Percentiles rank a stretch among this genome's conserved stretches.
These are phyloP conservation scores for Penicillium cinerascens DNA, from an alignment of 495 filamentous ascomycete species.

Conservation along the genomic window DNA sequence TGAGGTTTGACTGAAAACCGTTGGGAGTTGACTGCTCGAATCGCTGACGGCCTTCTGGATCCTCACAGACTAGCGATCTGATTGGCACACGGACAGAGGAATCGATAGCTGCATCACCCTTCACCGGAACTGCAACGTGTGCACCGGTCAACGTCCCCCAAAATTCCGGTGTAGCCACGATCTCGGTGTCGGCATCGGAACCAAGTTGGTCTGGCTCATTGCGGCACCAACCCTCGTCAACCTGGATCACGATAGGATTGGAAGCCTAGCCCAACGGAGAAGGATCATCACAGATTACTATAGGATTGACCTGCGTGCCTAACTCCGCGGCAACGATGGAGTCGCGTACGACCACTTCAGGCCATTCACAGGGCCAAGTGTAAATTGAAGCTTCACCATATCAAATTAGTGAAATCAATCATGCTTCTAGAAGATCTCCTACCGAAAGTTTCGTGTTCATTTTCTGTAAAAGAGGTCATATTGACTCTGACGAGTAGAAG, in stretches of 20 bases:
- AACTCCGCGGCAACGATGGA: constrained; percentile 2
- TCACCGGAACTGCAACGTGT: not conserved
- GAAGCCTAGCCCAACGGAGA: not conserved
- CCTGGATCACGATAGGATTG: not conserved
- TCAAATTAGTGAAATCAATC: no score
- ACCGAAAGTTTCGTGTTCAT: no score
- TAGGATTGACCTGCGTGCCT: constrained; percentile 3
- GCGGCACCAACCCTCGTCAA: not conserved
- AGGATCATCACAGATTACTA: not conserved
- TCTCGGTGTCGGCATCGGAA: constrained; percentile 7
- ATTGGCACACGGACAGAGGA: constrained; percentile 1
- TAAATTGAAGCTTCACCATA: no score
- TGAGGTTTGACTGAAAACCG: not conserved
- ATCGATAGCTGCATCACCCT: not conserved
- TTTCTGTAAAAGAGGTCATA: no score
- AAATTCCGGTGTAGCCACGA: constrained; percentile 5
- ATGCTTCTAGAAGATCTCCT: no score
- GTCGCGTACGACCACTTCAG: constrained; percentile 1
- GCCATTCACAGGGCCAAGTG: constrained; percentile 4
- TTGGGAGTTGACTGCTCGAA: not conserved
- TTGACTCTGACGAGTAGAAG: no score
- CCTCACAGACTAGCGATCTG: constrained; percentile 1
- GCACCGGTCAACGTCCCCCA: not conserved
- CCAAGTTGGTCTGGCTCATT: constrained; percentile 5
- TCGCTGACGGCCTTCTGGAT: constrained; percentile 1